Evolutionary conservation across 768 basidiomycete species (phyloP), one percentile per base, ranked within the genome.

Genomic region (Russula ochroleuca): DNA sequence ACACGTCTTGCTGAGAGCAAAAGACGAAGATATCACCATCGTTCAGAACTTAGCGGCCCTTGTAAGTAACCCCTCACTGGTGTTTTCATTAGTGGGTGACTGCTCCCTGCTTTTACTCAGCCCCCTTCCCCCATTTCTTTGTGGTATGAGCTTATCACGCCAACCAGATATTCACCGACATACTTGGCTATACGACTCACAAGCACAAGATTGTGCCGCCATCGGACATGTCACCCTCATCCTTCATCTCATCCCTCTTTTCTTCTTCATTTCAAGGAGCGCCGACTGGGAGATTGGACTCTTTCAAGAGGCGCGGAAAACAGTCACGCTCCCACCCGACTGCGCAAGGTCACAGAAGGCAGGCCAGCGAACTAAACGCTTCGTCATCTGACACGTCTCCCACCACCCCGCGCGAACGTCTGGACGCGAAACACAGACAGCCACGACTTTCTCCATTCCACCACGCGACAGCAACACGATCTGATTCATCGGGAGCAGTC

Each of bases 1-100:
- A 66, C 79, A 89, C 71, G 74, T 91, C 33, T 78, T 92, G 60
- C 75, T 92, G 19, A 79, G 85, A 49, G 82, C 87, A 1, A 78
- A 77, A 13, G 84, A 86, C 66, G 85, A 88, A 59, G 90, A 91
- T 63, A 73, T 90, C 37, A 70, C 77, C 28, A 70, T 84, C 9
- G 83, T 88, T 31, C 78, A 80, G 38, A 85, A 81, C 69, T 76
- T 90, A 40, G 79, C 79, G 14, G 74, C 78, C 55, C 77, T 85
- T 74, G 89, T 90, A 73, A 78, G 77, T 72, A 31, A 23, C 28
- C 9, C 10, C 59, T 5, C n/a, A n/a, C 49, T 25, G 41, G 15
- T 54, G 45, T 48, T 33, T 47, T n/a, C 25, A 41, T 14, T 7
- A 41, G 40, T 41, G 33, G 33, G 45, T 45, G 2, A 43, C 28